Conservation (phyloP, 2,329 filamentous ascomycete genomes). For the Fusarium sulawesiense region DNA sequence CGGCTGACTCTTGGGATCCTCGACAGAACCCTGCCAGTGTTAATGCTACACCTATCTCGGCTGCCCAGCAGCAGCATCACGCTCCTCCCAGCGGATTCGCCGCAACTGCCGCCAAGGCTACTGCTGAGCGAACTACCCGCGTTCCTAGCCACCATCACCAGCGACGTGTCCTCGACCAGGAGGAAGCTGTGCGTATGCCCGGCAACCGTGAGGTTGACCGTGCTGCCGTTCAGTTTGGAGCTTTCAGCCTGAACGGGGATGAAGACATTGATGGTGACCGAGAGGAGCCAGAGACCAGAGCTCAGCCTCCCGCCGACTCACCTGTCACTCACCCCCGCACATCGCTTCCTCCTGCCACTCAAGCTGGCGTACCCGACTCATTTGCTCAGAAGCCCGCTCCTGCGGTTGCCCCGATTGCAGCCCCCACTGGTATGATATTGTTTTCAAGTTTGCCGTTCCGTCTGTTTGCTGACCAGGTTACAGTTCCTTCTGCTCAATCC, state of each 20-base stretch:
- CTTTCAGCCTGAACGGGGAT: slow-evolving; percentile 87
- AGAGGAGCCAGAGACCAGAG: slow-evolving; percentile 93
- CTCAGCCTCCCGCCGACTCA: slow-evolving; percentile 92
- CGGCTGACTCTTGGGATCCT: slow-evolving; percentile 86
- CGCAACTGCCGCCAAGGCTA: slow-evolving; percentile 84
- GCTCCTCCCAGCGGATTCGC: slow-evolving; percentile 76
- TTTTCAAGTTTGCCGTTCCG: background rate
- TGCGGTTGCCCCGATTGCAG: slow-evolving; percentile 54
- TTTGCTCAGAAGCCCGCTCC: slow-evolving; percentile 67
- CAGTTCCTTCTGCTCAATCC: slow-evolving; percentile 37
- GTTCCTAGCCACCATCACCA: slow-evolving; percentile 77
- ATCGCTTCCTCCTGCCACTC: slow-evolving; percentile 80
- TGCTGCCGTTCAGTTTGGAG: slow-evolving; percentile 94
- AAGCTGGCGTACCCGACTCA: slow-evolving; percentile 66
- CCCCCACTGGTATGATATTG: slow-evolving; percentile 49
- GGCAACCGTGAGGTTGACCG: slow-evolving; percentile 95
- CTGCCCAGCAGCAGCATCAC: slow-evolving; percentile 71
- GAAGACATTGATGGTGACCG: slow-evolving; percentile 94
- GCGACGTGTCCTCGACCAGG: slow-evolving; percentile 89
- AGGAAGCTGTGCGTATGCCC: slow-evolving; percentile 98
- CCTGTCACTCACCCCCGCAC: slow-evolving; percentile 87
- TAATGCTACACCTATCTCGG: slow-evolving; percentile 74
- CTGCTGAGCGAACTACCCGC: slow-evolving; percentile 70
- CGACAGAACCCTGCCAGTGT: slow-evolving; percentile 68
- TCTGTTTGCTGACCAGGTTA: slow-evolving; percentile 20